Base-by-base conservation (phyloP, 176 grass and related monocot genomes). In the Oryza nivara region DNA sequence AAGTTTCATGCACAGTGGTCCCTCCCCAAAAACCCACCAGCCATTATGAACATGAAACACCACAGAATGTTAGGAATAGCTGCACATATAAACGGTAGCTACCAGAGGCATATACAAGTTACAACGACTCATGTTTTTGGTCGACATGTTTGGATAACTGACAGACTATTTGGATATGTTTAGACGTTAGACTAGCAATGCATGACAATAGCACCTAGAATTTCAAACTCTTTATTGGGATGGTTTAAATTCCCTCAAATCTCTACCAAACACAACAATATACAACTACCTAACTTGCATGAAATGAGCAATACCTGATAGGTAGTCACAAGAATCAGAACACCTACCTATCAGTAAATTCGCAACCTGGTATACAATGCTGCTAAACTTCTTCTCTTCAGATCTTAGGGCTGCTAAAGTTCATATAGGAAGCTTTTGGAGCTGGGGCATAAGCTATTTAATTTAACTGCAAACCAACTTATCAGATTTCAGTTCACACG, bases 51-150 rank as follows among this genome's bases (percentile, higher is more conserved):
- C 35, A 82, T 2, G 77, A 43, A 76, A 47, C 71, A 70, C 41
- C 65, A 52, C 20, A 49, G 28, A 89, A 65, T 81, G 77, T 48
- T 58, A 48, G 79, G 73, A 71, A 86, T 46, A 78, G 22, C 67
- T 10, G 15, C 74, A 73, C 65, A 58, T 70, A 46, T 61, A 22
- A 73, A 67, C 13, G 68, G 72, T 61, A 77, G 48, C 13, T 72
- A 72, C 36, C 38, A 77, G 68, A 7, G 9, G 69, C 30, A 70
- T 35, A 83, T 38, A 52, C 76, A 32, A 32, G 30, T 32, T 32
- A 32, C 30, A 48, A 79, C 23, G 26, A 75, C 26, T 75, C 43
- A 73, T 85, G 6, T 26, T 46, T 47, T 60, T 15, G 44, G 38
- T 28, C 7, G 34, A 36, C 28, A 22, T 67, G 69, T 41, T 73